Percentiles rank a stretch among this genome's conserved stretches.
phyloP scores from a whole-genome alignment of 306 rosid genomes.

The Casuarina equisetifolia region DNA sequence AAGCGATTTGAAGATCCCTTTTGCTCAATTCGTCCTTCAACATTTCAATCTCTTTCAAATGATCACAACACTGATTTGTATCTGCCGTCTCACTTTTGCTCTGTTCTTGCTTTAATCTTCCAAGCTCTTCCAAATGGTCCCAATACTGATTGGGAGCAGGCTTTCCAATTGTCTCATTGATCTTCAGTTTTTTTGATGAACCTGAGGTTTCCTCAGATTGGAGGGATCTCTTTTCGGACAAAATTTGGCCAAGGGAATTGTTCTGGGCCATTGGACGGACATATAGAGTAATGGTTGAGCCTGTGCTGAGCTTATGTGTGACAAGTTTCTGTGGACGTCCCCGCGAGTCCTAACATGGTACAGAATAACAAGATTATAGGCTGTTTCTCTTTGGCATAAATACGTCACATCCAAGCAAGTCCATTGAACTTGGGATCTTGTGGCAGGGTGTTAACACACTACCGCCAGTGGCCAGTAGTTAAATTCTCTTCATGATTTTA shows the following conservation, averaged over 20 bases:
- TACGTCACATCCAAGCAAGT: not conserved
- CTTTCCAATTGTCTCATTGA: constrained; percentile 19
- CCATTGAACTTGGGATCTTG: not conserved
- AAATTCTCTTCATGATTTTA: not conserved
- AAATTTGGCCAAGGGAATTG: constrained; percentile 19
- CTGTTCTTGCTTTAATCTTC: constrained; percentile 28
- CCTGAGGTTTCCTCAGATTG: constrained; percentile 31
- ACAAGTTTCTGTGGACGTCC: constrained; percentile 51
- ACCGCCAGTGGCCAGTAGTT: no score
- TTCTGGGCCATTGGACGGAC: constrained; percentile 38
- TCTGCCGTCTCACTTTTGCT: constrained; percentile 13
- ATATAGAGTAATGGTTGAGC: constrained; percentile 26
- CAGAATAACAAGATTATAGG: not conserved
- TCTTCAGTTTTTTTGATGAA: constrained; percentile 39
- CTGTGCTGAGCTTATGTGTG: constrained; percentile 28
- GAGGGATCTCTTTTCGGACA: constrained; percentile 33
- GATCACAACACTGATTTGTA: constrained; percentile 2
- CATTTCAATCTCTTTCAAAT: constrained; percentile 34
- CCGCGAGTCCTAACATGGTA: constrained; percentile 37
- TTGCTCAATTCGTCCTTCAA: constrained; percentile 36
- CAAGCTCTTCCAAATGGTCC: constrained; percentile 31
- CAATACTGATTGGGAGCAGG: constrained; percentile 19
- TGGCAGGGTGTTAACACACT: not conserved
- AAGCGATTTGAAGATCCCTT: constrained; percentile 33
- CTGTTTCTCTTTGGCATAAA: not conserved